A percentile compares a stretch with the other conserved stretches of the same genome.
phyloP scores from a whole-genome alignment of 176 grass and related monocot genomes.

The Zea luxurians region DNA sequence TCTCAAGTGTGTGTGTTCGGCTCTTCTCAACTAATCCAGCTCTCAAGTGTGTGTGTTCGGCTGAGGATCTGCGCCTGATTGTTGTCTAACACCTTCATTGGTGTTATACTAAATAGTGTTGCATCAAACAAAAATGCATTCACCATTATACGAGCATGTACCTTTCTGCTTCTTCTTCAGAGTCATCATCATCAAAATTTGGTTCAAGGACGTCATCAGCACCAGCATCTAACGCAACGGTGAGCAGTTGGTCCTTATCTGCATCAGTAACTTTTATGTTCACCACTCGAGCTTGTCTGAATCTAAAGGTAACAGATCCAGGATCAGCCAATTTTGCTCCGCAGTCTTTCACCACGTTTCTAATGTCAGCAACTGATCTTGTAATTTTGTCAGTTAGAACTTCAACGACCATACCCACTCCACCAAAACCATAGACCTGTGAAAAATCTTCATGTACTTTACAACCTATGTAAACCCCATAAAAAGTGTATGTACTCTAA shows the following conservation, averaged over 20 bases:
- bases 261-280: constrained; percentile 76
- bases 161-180: constrained; percentile 76
- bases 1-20: not conserved
- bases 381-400: constrained; percentile 99
- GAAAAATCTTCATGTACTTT: constrained; percentile 38
- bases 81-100: not conserved
- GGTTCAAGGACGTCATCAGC: constrained; percentile 98
- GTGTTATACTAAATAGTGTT: not conserved
- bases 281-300: constrained; percentile 73
- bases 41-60: not conserved
- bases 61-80: not conserved
- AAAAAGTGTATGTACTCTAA: not conserved
- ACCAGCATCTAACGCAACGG: constrained; percentile 77
- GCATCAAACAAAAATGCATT: not conserved
- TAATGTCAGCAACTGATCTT: constrained; percentile 78
- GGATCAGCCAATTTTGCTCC: constrained; percentile 90
- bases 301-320: constrained; percentile 92
- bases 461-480: constrained; percentile 8
- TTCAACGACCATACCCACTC: constrained; percentile 94
- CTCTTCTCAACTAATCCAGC: no score
- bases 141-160: constrained; percentile 17
- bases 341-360: constrained; percentile 70
- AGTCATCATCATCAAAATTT: constrained; percentile 55
- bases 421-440: constrained; percentile 96
- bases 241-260: constrained; percentile 80